Percentiles rank a stretch among this genome's conserved stretches.
These are phyloP conservation scores for Solanum peruvianum DNA, from an alignment of 257 asterid species.

Conservation along the genomic window DNA sequence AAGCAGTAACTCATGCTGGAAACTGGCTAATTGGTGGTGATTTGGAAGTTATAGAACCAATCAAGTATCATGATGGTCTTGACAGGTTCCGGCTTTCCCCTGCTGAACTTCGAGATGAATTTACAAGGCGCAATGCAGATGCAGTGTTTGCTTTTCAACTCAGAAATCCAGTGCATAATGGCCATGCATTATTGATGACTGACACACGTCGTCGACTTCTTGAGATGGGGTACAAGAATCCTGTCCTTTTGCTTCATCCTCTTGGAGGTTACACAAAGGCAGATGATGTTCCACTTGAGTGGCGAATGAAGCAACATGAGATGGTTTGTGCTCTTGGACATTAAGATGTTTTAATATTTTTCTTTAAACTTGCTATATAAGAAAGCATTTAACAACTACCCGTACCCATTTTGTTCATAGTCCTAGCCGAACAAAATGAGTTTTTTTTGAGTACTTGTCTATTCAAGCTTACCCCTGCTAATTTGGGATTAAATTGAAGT, in stretches of 20 bases:
- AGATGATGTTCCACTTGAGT: conserved; percentile 82
- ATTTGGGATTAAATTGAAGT: not conserved
- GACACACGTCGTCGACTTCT: conserved; percentile 88
- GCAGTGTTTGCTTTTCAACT: conserved; percentile 96
- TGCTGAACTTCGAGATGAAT: conserved; percentile 61
- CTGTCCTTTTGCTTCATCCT: conserved; percentile 76
- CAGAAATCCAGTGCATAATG: conserved; percentile 91
- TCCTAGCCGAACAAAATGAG: not conserved
- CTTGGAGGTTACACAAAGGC: conserved; percentile 92
- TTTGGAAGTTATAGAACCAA: conserved; percentile 63
- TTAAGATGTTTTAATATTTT: not conserved
- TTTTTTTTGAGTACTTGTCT: not conserved
- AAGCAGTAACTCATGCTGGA: conserved; percentile 56
- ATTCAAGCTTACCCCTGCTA: not conserved
- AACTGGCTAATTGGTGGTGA: conserved; percentile 95
- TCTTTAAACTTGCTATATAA: not conserved
- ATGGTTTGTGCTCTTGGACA: conserved; percentile 34
- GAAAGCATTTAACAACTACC: not conserved
- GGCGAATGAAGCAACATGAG: conserved; percentile 98
- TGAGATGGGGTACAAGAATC: conserved; percentile 87
- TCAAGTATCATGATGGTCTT: conserved; percentile 60
- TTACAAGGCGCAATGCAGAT: conserved; percentile 64
- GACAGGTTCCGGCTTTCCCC: conserved; percentile 88
- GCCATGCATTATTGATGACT: conserved; percentile 83
- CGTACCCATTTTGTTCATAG: not conserved